phyloP scores from a whole-genome alignment of 208 protist species.

The Trypanosoma cruzi region DNA sequence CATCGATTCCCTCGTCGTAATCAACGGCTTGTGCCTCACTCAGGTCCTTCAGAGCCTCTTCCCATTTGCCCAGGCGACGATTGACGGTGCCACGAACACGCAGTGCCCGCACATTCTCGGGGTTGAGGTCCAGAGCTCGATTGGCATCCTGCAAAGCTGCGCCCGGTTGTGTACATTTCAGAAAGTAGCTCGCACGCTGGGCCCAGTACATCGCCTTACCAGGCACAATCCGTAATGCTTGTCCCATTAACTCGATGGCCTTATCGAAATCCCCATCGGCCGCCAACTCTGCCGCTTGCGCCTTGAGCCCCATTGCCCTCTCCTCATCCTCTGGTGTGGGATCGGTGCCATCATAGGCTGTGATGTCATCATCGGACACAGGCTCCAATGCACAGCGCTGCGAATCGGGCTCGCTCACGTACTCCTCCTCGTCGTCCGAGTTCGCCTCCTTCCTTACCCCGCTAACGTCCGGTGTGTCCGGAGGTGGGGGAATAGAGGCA shows the following conservation, averaged over 20 bases:
- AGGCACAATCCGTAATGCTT: constrained; percentile 59
- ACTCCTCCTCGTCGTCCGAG: constrained; percentile 25
- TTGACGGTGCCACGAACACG: constrained; percentile 68
- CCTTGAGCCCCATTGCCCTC: constrained; percentile 61
- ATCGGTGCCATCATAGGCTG: constrained; percentile 25
- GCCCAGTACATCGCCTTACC: constrained; percentile 82
- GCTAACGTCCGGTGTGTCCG: not conserved
- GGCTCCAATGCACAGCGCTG: constrained; percentile 53
- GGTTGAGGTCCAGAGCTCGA: constrained; percentile 58
- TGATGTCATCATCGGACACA: constrained; percentile 35
- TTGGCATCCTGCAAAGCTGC: constrained; percentile 69
- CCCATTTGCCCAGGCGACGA: constrained; percentile 71
- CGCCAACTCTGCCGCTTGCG: constrained; percentile 50
- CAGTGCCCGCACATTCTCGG: constrained; percentile 75
- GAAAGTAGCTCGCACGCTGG: constrained; percentile 57
- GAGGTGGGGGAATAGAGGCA: constrained; percentile 35
- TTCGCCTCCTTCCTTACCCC: not conserved
- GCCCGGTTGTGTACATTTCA: constrained; percentile 45
- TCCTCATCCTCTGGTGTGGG: constrained; percentile 57
- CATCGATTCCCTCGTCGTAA: constrained; percentile 66
- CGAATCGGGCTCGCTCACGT: constrained; percentile 56
- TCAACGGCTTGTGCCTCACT: constrained; percentile 71
- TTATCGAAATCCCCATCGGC: constrained; percentile 45
- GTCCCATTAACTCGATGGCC: constrained; percentile 57
- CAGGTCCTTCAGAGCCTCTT: constrained; percentile 69